A percentile compares a stretch with the other conserved stretches of the same genome.
Evolutionary conservation across 129 eudicot species (phyloP).

Genomic region (Flaveria brownii): DNA sequence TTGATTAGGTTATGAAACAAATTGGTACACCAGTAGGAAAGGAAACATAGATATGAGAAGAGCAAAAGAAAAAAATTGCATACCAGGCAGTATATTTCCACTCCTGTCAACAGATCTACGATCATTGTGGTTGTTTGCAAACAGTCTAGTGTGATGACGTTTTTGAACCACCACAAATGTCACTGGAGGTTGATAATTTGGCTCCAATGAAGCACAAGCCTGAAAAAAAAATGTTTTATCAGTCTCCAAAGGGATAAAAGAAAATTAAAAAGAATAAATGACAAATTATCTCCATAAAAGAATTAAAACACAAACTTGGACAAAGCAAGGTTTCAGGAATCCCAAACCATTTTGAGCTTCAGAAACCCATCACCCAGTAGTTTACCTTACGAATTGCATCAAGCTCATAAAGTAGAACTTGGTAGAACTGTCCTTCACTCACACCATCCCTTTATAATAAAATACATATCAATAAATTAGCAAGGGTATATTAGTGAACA

Average conservation of each 20-base stretch:
- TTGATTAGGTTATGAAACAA: not conserved
- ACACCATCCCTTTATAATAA: conserved; percentile 77
- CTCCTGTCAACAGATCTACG: conserved; percentile 72
- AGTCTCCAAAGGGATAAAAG: not conserved
- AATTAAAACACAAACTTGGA: not conserved
- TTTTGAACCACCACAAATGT: conserved; percentile 96
- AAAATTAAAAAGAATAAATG: not conserved
- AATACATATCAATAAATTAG: not conserved
- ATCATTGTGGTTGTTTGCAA: conserved; percentile 76
- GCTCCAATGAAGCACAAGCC: conserved; percentile 90
- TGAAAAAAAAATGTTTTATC: conserved; percentile 17
- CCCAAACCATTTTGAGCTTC: not conserved
- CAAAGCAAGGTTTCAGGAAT: not conserved
- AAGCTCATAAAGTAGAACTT: conserved; percentile 81
- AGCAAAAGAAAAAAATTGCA: not conserved
- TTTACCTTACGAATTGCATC: conserved; percentile 89
- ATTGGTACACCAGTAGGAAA: not conserved
- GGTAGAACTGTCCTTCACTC: conserved; percentile 92
- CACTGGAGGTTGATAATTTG: conserved; percentile 85
- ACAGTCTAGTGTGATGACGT: conserved; percentile 88
- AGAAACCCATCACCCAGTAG: not conserved
- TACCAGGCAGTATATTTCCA: conserved; percentile 92
- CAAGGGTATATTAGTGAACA: not conserved
- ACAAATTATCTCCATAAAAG: not conserved
- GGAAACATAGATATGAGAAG: not conserved